Evolutionary conservation across 1,284 basidiomycete species (phyloP).

Genomic region (Athelia psychrophila): DNA sequence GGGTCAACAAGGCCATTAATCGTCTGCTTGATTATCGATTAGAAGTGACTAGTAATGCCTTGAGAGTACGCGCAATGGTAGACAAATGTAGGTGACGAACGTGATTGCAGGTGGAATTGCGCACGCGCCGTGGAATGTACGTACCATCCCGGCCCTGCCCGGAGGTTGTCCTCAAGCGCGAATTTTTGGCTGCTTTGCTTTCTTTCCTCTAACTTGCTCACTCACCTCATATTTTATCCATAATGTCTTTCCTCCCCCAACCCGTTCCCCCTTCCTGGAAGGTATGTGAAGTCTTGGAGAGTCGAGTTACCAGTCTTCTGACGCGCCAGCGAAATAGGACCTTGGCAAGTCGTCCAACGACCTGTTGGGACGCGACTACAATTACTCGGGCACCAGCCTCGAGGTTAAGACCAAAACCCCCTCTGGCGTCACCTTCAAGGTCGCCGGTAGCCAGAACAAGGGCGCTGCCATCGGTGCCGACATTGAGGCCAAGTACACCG

Average conservation of each 20-base stretch:
- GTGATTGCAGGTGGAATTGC: background rate
- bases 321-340: conserved; percentile 50
- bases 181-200: background rate
- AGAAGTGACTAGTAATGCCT: too few species aligned
- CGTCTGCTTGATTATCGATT: background rate
- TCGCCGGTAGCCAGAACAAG: conserved; percentile 78
- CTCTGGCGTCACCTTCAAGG: conserved; percentile 87
- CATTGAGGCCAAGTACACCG: conserved; percentile 88
- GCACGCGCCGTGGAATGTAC: background rate
- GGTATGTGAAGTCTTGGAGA: conserved; percentile 39
- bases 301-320: background rate
- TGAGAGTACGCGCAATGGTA: background rate
- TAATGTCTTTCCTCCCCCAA: conserved; percentile 82
- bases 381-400: conserved; percentile 74
- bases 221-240: conserved; percentile 3
- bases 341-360: conserved; percentile 98
- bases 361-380: conserved; percentile 93
- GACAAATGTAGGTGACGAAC: background rate
- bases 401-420: conserved; percentile 97
- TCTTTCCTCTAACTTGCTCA: conserved; percentile 8
- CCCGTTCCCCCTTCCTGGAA: conserved; percentile 94
- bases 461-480: conserved; percentile 75
- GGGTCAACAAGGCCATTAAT: conserved; percentile 26
- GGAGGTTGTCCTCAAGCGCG: background rate
- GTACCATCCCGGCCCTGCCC: background rate